phyloP scores from a whole-genome alignment of 306 rosid species.

The Lathyrus sativus region DNA sequence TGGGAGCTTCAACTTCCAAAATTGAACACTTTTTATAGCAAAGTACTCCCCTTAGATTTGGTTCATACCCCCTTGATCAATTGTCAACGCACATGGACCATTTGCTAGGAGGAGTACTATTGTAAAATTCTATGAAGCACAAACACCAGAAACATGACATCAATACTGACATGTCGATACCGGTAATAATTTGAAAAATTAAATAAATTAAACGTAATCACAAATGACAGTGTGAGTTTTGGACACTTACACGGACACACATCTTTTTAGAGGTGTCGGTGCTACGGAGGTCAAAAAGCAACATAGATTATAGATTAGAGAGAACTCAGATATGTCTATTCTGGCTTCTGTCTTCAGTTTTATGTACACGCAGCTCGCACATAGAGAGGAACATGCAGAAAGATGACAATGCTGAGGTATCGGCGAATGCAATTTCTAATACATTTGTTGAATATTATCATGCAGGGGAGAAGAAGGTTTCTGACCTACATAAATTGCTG shows the following conservation, averaged over 20 bases:
- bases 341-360: background rate
- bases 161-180: no score
- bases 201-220: no score
- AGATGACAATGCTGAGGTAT: background rate
- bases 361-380: background rate
- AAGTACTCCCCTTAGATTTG: slow-evolving; percentile 36
- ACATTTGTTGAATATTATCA: slow-evolving; percentile 31
- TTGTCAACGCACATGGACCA: slow-evolving; percentile 52
- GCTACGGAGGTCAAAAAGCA: background rate
- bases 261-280: no score
- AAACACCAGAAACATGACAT: no score
- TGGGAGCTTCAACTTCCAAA: slow-evolving; percentile 4
- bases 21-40: background rate
- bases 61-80: no score
- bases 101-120: slow-evolving; percentile 13
- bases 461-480: slow-evolving; percentile 77
- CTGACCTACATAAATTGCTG: slow-evolving; percentile 83
- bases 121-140: background rate
- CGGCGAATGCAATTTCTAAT: slow-evolving; percentile 29
- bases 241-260: no score
- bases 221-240: no score
- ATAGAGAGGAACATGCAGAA: slow-evolving; percentile 2
- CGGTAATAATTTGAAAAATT: no score
- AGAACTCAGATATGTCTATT: background rate
- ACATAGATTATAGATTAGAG: background rate